Evolutionary conservation across 768 basidiomycete genomes (phyloP), one percentile per base, ranked within the genome.

Genomic region (Hygrophorus pudorinus): DNA sequence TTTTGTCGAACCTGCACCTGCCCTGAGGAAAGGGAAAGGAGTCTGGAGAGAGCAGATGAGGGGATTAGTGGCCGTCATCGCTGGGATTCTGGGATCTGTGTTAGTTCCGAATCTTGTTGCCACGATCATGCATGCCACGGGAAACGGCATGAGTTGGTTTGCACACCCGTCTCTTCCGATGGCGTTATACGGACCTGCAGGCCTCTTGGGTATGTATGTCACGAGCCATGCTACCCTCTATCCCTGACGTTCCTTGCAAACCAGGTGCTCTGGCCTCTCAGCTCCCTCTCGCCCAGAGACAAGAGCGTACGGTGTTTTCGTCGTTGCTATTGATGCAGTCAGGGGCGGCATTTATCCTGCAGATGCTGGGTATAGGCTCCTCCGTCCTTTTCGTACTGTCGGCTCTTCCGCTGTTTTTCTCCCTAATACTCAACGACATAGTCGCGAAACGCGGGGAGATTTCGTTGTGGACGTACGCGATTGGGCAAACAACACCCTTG

Each of bases 131-230:
- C 59, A 63, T 20, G 72, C 77, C 0, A 58, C 90, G 16, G 70
- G 75, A 6, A 82, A 76, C 59, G 71, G 76, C 0, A 75, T 94
- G 76, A 85, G 85, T 53, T 97, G 92, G 92, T 96, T 88, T 61
- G 68, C 74, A 12, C 73, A 69, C 33, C 86, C 87, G 48, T 72
- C 79, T 51, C 70, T 76, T 9, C 71, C 75, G 1, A 50, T 93
- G 7, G 55, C 71, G 16, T 61, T 96, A 16, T 98, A 88, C 55
- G 85, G 72, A 2, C 85, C 88, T 11, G 72, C 86, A 2, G 77
- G 79, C 0, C 55, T 89, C 11, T 63, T 85, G 11, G 89, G 89
- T 83, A 51, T 27, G 75, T 83, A 51, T 27, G 75, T 63, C 35
- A 44, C 27, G 27, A 13, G 12, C 31, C 21, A 11, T 41, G 14